Percentiles rank a stretch among this genome's conserved stretches.
phyloP scores from a whole-genome alignment of 371 early-diverging fungal species.

The Conidiobolus incongruus region DNA sequence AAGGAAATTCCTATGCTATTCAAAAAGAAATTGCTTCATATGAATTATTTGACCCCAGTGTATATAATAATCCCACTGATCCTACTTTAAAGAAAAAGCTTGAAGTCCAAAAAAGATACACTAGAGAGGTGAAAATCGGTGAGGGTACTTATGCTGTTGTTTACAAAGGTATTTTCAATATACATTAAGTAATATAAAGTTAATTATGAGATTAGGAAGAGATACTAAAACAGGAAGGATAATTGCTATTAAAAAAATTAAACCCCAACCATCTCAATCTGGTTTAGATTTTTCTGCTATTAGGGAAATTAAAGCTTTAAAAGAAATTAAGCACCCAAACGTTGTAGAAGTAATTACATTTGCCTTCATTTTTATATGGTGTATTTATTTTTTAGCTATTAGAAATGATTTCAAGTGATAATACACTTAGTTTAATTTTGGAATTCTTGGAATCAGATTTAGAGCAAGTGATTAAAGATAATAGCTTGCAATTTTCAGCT shows the following conservation, averaged over 20 bases:
- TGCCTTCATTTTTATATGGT: neutral
- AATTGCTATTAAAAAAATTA: slow-evolving; percentile 93
- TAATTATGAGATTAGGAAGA: too few species aligned
- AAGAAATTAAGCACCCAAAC: slow-evolving; percentile 82
- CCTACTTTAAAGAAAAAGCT: too few species aligned
- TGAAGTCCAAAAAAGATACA: too few species aligned
- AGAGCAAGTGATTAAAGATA: slow-evolving; percentile 94
- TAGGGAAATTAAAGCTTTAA: slow-evolving; percentile 91
- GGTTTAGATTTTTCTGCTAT: slow-evolving; percentile 82
- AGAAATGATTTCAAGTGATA: slow-evolving; percentile 11
- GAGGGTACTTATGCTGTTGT: too few species aligned
- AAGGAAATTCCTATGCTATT: too few species aligned
- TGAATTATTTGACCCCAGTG: too few species aligned
- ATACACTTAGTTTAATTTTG: slow-evolving; percentile 82
- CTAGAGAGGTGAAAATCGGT: too few species aligned
- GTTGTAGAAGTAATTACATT: slow-evolving; percentile 42
- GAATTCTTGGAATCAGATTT: slow-evolving; percentile 92
- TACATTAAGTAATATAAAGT: too few species aligned
- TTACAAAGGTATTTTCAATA: too few species aligned
- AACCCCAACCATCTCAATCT: slow-evolving; percentile 61
- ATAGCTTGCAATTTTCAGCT: slow-evolving; percentile 77
- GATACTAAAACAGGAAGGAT: slow-evolving; percentile 27
- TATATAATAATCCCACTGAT: too few species aligned
- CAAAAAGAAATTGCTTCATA: too few species aligned
- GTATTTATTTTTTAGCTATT: neutral